Percentiles rank a stretch among this genome's conserved stretches.
phyloP scores from a whole-genome alignment of 83 land plant genomes.

The Picea mariana region DNA sequence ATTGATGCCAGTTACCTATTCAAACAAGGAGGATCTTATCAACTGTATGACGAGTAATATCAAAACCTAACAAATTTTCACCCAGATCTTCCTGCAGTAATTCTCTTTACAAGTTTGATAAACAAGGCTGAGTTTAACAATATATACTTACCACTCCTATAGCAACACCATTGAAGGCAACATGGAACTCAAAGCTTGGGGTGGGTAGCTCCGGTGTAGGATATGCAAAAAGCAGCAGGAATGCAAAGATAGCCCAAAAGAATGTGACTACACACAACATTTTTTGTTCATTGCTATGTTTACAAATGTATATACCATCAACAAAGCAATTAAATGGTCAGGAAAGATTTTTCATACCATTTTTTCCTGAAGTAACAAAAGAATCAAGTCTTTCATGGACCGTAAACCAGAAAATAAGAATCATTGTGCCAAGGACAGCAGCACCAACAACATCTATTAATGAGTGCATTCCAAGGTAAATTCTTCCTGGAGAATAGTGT shows the following conservation, averaged over 20 bases:
- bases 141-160: constrained; percentile 82
- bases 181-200: constrained; percentile 92
- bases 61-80: background rate
- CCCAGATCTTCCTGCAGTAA: background rate
- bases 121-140: background rate
- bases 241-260: constrained; percentile 70
- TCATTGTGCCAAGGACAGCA: constrained; percentile 49
- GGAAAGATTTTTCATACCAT: constrained; percentile 50
- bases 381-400: constrained; percentile 65
- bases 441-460: constrained; percentile 77
- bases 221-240: constrained; percentile 76
- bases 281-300: background rate
- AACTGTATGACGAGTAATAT: background rate
- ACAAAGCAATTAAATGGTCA: background rate
- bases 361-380: constrained; percentile 67
- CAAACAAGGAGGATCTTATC: background rate
- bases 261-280: constrained; percentile 51
- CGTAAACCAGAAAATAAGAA: constrained; percentile 64
- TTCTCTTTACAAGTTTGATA: background rate
- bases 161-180: constrained; percentile 93
- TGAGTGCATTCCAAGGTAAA: constrained; percentile 95
- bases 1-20: constrained; percentile 81
- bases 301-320: background rate
- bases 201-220: constrained; percentile 61
- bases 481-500: constrained; percentile 49